Conservation (phyloP, 2,329 filamentous ascomycete species). For the Sporothrix luriei region DNA sequence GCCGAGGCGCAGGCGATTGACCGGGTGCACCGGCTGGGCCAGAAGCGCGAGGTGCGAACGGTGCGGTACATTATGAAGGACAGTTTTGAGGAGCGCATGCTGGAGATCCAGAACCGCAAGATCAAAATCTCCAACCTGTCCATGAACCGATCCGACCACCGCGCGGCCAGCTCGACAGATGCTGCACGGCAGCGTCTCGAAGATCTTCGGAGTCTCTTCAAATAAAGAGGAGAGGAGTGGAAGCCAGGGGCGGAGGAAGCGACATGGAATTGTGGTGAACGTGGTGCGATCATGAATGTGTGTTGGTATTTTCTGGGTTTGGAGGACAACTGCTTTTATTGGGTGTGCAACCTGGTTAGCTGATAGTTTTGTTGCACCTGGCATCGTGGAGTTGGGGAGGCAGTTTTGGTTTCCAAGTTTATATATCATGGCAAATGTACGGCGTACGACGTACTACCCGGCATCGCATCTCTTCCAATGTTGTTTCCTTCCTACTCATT, state of each 20-base stretch:
- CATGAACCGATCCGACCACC: conserved; percentile 41
- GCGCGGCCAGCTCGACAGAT: conserved; percentile 47
- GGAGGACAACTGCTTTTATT: neutral
- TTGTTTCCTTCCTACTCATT: neutral
- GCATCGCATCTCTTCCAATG: neutral
- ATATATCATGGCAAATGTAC: neutral
- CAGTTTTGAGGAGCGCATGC: conserved; percentile 94
- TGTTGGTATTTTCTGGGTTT: neutral
- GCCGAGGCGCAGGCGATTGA: conserved; percentile 94
- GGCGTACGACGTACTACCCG: neutral
- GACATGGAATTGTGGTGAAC: neutral
- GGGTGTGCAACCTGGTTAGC: neutral
- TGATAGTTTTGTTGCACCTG: neutral
- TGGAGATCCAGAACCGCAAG: conserved; percentile 88
- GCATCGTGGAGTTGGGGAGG: conserved; percentile 19
- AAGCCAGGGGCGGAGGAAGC: neutral
- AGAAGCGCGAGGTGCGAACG: conserved; percentile 85
- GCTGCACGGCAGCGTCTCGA: conserved; percentile 48
- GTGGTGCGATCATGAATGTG: neutral
- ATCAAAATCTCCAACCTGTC: conserved; percentile 79
- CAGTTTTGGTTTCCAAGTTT: neutral
- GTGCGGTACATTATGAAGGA: conserved; percentile 85
- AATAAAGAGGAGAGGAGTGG: conserved; percentile 19
- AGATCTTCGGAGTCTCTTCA: conserved; percentile 61
- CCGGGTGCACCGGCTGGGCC: conserved; percentile 86